Evolutionary conservation across 2,329 filamentous ascomycete genomes (phyloP), one percentile per base, ranked within the genome.

Genomic region (Apiospora phragmitis): DNA sequence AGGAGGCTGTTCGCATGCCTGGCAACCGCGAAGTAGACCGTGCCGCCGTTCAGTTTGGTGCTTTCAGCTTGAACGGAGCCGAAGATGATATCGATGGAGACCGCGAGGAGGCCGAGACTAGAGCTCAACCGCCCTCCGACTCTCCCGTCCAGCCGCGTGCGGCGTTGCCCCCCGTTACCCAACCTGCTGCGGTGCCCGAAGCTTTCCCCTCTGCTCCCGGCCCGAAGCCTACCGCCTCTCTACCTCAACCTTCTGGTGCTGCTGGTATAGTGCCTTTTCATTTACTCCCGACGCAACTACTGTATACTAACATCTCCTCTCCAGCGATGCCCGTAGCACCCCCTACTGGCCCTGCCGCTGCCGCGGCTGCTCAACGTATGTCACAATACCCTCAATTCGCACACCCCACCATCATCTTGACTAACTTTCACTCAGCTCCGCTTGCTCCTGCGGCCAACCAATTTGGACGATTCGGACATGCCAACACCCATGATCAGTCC

Each of bases 1-100:
- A 97, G 82, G 96, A 99, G 84, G 94, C 96, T 71, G 96, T 99
- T 51, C 94, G 97, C 74, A 98, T 99, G 95, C 96, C 96, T 65
- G 94, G 94, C 72, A 97, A 98, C 85, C 94, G 96, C 75, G 95
- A 96, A 69, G 93, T 99, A 38, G 95, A 98, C 80, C 92, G 94
- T 77, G 90, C 95, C 75, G 93, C 95, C 67, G 94, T 99, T 67
- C 95, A 98, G 80, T 99, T 99, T 80, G 96, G 96, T 73, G 97
- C 95, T 81, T 94, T 99, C 86, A 97, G 92, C 79, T 83, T 99
- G 77, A 95, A 93, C 79, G 94, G 91, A 69, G 89, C 89, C 72
- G 93, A 95, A 67, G 93, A 94, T 69, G 95, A 98, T 77, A 93
- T 97, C 73, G 96, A 98, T 79, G 94, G 95, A 74, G 94, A 98